Percentiles rank a stretch among this genome's conserved stretches.
These are phyloP conservation scores for Senecio squalidus DNA, from an alignment of 140 eudicot genomes.

Conservation along the genomic window DNA sequence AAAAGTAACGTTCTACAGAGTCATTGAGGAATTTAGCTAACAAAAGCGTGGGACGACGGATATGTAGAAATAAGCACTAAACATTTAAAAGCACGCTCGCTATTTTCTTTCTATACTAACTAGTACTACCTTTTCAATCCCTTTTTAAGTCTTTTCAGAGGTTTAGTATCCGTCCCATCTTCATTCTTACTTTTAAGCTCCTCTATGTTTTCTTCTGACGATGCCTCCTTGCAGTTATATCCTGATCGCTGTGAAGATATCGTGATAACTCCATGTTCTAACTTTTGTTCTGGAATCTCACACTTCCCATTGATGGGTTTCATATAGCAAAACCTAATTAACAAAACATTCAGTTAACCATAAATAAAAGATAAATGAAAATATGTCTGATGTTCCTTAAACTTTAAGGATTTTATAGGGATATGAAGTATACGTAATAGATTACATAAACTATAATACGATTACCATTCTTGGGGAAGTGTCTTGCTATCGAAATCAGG, in stretches of 20 bases:
- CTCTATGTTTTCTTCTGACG: not conserved
- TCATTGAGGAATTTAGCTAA: no score
- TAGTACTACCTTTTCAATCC: not conserved
- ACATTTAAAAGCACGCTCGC: no score
- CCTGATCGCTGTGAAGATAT: not conserved
- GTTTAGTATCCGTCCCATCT: not conserved
- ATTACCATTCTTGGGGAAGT: constrained; percentile 58
- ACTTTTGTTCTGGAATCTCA: not conserved
- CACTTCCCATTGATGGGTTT: not conserved
- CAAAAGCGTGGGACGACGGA: no score
- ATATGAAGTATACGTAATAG: not conserved
- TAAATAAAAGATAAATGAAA: no score
- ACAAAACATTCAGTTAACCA: no score
- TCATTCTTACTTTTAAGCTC: not conserved
- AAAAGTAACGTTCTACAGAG: no score
- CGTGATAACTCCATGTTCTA: not conserved
- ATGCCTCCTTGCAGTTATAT: not conserved
- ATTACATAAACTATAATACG: not conserved
- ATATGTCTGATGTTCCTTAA: no score
- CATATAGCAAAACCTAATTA: not conserved
- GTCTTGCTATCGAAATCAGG: constrained; percentile 43
- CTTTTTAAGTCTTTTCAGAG: not conserved
- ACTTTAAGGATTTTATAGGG: no score
- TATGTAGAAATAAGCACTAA: no score
- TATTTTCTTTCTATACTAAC: not conserved